Evolutionary conservation across 2,329 filamentous ascomycete genomes (phyloP).

Genomic region (Alternaria ventricosa): DNA sequence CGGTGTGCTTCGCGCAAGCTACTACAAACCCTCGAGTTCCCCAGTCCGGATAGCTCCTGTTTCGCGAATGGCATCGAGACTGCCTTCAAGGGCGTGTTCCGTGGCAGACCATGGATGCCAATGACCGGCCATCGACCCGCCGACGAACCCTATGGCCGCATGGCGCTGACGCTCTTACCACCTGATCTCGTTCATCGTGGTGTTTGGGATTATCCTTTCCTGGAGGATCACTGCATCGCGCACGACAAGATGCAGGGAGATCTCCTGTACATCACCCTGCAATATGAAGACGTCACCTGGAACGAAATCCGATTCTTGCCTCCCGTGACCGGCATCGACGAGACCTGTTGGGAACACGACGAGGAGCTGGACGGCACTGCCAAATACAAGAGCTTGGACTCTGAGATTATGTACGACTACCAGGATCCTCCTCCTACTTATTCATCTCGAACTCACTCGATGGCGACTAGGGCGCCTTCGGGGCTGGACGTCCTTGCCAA

Average conservation of each 20-base stretch:
- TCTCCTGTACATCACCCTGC: conserved; percentile 49
- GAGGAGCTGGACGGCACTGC: conserved; percentile 48
- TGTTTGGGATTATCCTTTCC: conserved; percentile 50
- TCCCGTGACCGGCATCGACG: conserved; percentile 38
- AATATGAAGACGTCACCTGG: conserved; percentile 50
- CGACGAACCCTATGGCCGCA: conserved; percentile 48
- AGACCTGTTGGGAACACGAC: conserved; percentile 49
- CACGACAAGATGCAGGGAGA: conserved; percentile 53
- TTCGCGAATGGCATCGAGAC: conserved; percentile 47
- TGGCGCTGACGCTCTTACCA: conserved; percentile 46
- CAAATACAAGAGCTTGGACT: conserved; percentile 47
- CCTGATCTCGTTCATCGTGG: conserved; percentile 41
- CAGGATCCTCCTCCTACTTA: conserved; percentile 52
- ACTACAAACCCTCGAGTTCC: conserved; percentile 47
- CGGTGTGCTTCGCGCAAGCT: conserved; percentile 49
- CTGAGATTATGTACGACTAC: conserved; percentile 52
- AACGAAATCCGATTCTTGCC: conserved; percentile 49
- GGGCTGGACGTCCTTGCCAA: conserved; percentile 48
- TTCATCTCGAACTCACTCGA: conserved; percentile 50
- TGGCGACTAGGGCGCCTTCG: conserved; percentile 46
- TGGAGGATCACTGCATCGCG: conserved; percentile 51
- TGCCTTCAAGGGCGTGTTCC: conserved; percentile 45
- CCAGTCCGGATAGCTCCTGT: conserved; percentile 45
- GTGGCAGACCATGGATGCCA: conserved; percentile 50
- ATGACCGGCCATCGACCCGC: conserved; percentile 47